A percentile compares a stretch with the other conserved stretches of the same genome.
These are phyloP conservation scores for Spathaspora girioi DNA, from an alignment of 805 yeast species.

Conservation along the genomic window DNA sequence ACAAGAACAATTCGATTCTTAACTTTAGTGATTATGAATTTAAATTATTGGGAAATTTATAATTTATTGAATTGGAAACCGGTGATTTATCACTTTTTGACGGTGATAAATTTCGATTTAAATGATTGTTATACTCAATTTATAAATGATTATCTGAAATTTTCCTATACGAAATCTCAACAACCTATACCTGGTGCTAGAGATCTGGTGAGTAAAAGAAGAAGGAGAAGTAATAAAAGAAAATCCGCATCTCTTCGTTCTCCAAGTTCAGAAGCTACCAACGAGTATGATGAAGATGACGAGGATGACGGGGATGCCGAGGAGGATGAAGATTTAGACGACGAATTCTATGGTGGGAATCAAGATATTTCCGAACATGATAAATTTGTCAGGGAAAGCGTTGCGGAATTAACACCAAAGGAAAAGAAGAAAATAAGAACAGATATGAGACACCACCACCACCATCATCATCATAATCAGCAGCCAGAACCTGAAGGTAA, in stretches of 20 bases:
- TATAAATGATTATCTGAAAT: constrained; percentile 28
- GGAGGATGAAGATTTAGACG: constrained; percentile 7
- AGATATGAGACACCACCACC: constrained; percentile 14
- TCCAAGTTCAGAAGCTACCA: constrained; percentile 1
- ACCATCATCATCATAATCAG: too few relatives aligned
- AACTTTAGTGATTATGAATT: constrained; percentile 31
- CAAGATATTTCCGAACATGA: constrained; percentile 20
- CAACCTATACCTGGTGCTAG: constrained; percentile 15
- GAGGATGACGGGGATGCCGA: constrained; percentile 3
- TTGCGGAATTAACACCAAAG: constrained; percentile 13
- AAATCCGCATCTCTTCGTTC: neutral
- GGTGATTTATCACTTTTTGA: constrained; percentile 36
- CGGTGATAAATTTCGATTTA: constrained; percentile 36
- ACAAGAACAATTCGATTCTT: constrained; percentile 34
- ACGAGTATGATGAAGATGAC: neutral
- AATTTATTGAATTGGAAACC: constrained; percentile 41
- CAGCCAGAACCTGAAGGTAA: constrained; percentile 7
- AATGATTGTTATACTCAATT: constrained; percentile 37
- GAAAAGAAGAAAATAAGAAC: constrained; percentile 17
- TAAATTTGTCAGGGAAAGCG: constrained; percentile 15
- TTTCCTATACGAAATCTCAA: constrained; percentile 17
- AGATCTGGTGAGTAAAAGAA: constrained; percentile 2
- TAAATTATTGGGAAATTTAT: constrained; percentile 44
- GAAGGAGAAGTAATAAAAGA: constrained; percentile 1
- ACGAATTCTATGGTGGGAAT: constrained; percentile 9